These are phyloP conservation scores for Malus hybrid DNA, from an alignment of 331 rosid species.

Conservation along the genomic window DNA sequence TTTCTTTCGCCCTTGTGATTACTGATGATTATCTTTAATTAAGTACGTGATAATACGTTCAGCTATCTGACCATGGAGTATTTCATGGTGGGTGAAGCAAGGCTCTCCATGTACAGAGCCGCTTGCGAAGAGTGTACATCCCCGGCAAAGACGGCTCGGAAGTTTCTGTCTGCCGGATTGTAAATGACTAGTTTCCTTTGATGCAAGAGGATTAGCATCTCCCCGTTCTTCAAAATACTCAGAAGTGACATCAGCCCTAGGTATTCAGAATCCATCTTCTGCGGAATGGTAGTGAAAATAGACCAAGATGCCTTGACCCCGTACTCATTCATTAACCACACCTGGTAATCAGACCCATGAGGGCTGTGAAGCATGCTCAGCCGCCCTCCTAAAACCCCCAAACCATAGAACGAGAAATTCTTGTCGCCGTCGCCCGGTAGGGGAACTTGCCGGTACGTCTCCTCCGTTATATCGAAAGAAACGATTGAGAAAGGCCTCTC, in stretches of 20 bases:
- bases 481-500: background rate
- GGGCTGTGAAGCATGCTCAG: constrained; percentile 13
- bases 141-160: background rate
- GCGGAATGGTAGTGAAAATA: constrained; percentile 8
- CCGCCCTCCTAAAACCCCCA: constrained; percentile 9
- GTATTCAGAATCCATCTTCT: constrained; percentile 8
- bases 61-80: background rate
- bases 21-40: background rate
- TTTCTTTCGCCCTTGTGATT: background rate
- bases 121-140: background rate
- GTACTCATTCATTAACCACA: constrained; percentile 7
- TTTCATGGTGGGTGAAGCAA: background rate
- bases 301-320: constrained; percentile 10
- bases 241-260: constrained; percentile 9
- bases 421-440: constrained; percentile 9
- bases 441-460: background rate
- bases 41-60: background rate
- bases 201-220: constrained; percentile 4
- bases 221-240: background rate
- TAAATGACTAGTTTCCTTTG: constrained; percentile 1
- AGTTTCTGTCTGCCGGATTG: background rate
- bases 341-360: constrained; percentile 1
- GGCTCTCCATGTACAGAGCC: background rate
- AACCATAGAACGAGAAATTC: constrained; percentile 2
- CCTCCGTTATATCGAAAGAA: background rate